Conservation (phyloP, 108 stramenopile genomes). For the Skeletonema menzelii region DNA sequence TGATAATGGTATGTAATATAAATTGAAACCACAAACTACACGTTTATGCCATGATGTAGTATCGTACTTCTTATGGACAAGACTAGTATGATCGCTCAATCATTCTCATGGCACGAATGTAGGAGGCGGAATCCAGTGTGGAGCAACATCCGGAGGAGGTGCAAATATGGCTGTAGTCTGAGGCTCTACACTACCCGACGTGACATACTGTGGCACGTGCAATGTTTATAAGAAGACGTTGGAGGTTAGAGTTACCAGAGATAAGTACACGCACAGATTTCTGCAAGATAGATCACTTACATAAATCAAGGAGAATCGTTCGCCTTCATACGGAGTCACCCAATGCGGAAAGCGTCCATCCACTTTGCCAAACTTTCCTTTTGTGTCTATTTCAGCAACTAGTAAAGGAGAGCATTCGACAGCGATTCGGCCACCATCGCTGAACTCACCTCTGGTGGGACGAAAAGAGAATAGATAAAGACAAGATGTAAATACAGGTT, state of each 20-base stretch:
- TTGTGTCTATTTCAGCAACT: conserved; percentile 62
- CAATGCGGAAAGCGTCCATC: conserved; percentile 78
- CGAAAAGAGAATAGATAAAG: neutral
- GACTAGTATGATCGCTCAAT: neutral
- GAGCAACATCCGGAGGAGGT: neutral
- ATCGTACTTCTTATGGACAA: no score
- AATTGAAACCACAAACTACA: no score
- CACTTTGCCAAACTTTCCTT: conserved; percentile 58
- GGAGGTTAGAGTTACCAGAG: neutral
- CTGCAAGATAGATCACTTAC: conserved; percentile 11
- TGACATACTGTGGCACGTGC: conserved; percentile 12
- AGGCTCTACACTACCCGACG: conserved; percentile 23
- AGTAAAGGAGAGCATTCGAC: conserved; percentile 54
- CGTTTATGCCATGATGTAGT: no score
- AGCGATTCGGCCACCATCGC: conserved; percentile 47
- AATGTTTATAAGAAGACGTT: neutral
- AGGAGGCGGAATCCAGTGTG: conserved; percentile 18
- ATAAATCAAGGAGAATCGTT: conserved; percentile 61
- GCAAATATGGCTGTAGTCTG: conserved; percentile 30
- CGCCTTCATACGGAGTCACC: conserved; percentile 59
- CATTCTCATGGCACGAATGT: conserved; percentile 9
- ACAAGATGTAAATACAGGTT: neutral
- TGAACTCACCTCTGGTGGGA: conserved; percentile 32
- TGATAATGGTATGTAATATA: neutral
- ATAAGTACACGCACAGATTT: no score